These are phyloP conservation scores for Amanita subjunquillea DNA, from an alignment of 768 basidiomycete species.

Conservation along the genomic window DNA sequence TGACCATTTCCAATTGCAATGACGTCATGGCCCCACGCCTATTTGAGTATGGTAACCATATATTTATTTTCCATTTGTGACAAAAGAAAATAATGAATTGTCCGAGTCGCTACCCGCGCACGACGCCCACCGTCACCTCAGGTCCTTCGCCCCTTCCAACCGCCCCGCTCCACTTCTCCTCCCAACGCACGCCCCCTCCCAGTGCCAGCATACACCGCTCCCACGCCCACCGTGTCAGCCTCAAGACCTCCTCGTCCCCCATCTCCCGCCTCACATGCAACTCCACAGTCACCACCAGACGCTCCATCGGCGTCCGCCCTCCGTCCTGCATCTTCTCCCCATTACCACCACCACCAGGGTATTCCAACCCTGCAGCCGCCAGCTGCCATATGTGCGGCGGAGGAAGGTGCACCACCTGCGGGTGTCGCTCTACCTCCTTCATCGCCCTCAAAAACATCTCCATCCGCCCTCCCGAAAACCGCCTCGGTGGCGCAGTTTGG, in stretches of 20 bases:
- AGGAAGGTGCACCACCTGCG: constrained; percentile 72
- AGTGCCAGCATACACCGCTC: constrained; percentile 52
- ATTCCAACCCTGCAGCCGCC: constrained; percentile 26
- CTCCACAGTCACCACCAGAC: constrained; percentile 68
- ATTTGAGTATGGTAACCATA: too few relatives aligned
- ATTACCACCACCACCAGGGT: background rate
- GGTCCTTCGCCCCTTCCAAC: constrained; percentile 25
- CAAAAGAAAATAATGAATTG: background rate
- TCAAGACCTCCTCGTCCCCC: constrained; percentile 60
- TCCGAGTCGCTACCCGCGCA: constrained; percentile 32
- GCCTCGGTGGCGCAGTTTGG: constrained; percentile 78
- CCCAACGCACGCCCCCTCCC: constrained; percentile 16
- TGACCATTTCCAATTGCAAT: too few relatives aligned
- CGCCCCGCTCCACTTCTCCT: too few relatives aligned
- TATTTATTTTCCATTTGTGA: too few relatives aligned
- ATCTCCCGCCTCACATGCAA: constrained; percentile 62
- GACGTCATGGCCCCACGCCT: too few relatives aligned
- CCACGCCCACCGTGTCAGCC: constrained; percentile 69
- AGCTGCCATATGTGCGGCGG: constrained; percentile 89
- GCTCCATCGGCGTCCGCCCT: constrained; percentile 9
- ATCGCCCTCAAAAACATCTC: constrained; percentile 72
- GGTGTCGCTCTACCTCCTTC: constrained; percentile 81
- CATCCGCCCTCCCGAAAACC: constrained; percentile 56
- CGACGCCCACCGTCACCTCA: constrained; percentile 68
- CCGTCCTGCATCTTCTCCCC: constrained; percentile 5